Conservation (phyloP, 2,329 filamentous ascomycete species). For the Aspergillus unguis region DNA sequence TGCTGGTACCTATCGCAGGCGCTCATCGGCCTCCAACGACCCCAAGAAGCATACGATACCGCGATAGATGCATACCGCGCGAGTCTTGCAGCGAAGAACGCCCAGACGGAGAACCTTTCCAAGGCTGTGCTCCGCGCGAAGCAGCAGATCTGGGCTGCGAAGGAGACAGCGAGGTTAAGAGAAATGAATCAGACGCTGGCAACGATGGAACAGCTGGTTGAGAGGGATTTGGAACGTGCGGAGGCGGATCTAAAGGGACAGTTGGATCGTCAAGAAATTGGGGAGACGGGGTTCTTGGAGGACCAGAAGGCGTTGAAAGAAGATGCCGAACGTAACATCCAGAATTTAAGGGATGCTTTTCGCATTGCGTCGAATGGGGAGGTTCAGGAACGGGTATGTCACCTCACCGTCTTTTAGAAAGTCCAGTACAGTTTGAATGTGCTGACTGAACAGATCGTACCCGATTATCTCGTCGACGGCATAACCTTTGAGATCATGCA, state of each 20-base stretch:
- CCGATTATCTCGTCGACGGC: conserved; percentile 48
- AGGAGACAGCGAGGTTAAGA: conserved; percentile 54
- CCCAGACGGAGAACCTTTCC: conserved; percentile 68
- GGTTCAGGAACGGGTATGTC: conserved; percentile 42
- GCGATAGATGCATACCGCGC: conserved; percentile 70
- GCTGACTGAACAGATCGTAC: conserved; percentile 39
- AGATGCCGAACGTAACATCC: conserved; percentile 47
- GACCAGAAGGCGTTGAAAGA: conserved; percentile 57
- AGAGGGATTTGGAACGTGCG: conserved; percentile 38
- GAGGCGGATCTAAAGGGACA: conserved; percentile 34
- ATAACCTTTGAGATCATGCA: conserved; percentile 53
- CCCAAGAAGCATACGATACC: conserved; percentile 67
- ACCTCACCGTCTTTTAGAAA: not conserved
- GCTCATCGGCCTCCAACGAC: conserved; percentile 68
- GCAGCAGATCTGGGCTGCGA: conserved; percentile 78
- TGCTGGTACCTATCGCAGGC: conserved; percentile 81
- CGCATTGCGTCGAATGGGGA: conserved; percentile 41
- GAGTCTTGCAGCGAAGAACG: conserved; percentile 62
- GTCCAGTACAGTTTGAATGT: not conserved
- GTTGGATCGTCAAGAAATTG: conserved; percentile 43
- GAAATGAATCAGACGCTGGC: conserved; percentile 44
- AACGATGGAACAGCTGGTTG: conserved; percentile 40
- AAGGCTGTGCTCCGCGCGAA: conserved; percentile 74
- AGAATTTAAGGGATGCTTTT: conserved; percentile 45
- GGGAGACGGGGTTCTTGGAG: conserved; percentile 66